These are phyloP conservation scores for Eudorina sp. DNA, from an alignment of 139 green algal species.

Conservation along the genomic window DNA sequence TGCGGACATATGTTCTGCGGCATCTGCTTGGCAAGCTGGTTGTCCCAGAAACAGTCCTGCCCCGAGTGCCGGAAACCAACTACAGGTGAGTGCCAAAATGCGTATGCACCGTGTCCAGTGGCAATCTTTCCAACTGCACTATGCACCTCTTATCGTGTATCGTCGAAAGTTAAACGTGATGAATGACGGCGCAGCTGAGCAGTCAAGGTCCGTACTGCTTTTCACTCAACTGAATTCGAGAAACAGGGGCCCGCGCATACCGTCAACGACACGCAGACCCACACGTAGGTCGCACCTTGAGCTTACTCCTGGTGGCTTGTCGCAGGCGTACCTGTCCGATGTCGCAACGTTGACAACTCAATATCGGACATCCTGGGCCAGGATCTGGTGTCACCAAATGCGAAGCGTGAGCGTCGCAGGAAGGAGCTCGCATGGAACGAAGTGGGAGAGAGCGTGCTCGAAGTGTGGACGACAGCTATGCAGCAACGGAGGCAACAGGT, in stretches of 20 bases:
- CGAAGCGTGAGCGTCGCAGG: conserved; percentile 48
- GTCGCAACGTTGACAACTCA: conserved; percentile 60
- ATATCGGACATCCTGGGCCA: conserved; percentile 56
- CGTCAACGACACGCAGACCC: too few relatives aligned
- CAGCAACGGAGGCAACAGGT: conserved; percentile 43
- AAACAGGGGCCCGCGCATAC: too few relatives aligned
- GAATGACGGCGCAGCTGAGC: too few relatives aligned
- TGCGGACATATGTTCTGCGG: conserved; percentile 54
- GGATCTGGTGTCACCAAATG: conserved; percentile 48
- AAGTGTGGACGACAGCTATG: conserved; percentile 44
- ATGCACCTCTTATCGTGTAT: too few relatives aligned
- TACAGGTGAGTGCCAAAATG: conserved; percentile 45
- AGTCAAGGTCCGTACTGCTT: too few relatives aligned
- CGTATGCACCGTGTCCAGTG: too few relatives aligned
- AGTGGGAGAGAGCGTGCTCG: conserved; percentile 7
- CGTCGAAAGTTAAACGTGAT: too few relatives aligned
- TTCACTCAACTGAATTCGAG: too few relatives aligned
- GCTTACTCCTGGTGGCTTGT: too few relatives aligned
- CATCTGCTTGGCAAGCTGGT: conserved; percentile 44
- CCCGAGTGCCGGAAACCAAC: conserved; percentile 58
- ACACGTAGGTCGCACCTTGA: too few relatives aligned
- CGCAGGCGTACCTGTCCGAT: conserved; percentile 60
- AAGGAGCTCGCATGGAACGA: conserved; percentile 44
- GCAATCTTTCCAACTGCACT: too few relatives aligned
- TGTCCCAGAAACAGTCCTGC: conserved; percentile 59